Conservation (phyloP, 2,329 filamentous ascomycete genomes). For the Cercospora sp. region DNA sequence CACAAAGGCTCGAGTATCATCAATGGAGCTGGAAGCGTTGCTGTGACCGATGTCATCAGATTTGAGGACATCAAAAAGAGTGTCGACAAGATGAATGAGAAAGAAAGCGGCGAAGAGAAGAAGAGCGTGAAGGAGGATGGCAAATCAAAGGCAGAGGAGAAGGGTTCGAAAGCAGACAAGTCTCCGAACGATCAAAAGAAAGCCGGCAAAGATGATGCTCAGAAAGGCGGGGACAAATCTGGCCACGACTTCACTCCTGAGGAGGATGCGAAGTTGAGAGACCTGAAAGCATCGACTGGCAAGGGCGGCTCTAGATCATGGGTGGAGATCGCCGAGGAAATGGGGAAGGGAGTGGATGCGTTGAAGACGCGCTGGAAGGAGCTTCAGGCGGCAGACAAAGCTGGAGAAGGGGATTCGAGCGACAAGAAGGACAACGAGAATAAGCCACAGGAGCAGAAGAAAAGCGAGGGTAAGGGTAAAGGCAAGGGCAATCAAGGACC, state of each 20-base stretch:
- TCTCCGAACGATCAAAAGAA: slow-evolving; percentile 17
- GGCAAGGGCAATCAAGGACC: not conserved
- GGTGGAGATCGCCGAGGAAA: slow-evolving; percentile 21
- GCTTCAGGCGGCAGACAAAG: slow-evolving; percentile 17
- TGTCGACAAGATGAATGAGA: slow-evolving; percentile 6
- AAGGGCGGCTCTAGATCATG: slow-evolving; percentile 16
- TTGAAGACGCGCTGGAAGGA: slow-evolving; percentile 17
- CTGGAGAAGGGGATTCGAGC: slow-evolving; percentile 3
- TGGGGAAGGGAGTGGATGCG: not conserved
- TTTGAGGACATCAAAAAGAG: slow-evolving; percentile 16
- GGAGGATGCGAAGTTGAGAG: slow-evolving; percentile 44
- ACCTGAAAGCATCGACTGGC: slow-evolving; percentile 14
- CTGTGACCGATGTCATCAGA: not conserved
- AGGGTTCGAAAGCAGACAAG: slow-evolving; percentile 13
- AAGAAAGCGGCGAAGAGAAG: slow-evolving; percentile 4
- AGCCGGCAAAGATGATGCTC: slow-evolving; percentile 14
- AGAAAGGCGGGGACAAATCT: slow-evolving; percentile 2
- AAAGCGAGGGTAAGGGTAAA: slow-evolving; percentile 10
- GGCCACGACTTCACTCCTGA: slow-evolving; percentile 34
- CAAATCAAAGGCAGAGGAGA: slow-evolving; percentile 8
- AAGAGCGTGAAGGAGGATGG: not conserved
- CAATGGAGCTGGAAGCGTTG: not conserved
- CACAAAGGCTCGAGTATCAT: slow-evolving; percentile 23
- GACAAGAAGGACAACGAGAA: slow-evolving; percentile 2
- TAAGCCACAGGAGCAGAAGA: not conserved